Conservation (phyloP, 1,284 basidiomycete genomes). For the Cutaneotrichosporon sp. region DNA sequence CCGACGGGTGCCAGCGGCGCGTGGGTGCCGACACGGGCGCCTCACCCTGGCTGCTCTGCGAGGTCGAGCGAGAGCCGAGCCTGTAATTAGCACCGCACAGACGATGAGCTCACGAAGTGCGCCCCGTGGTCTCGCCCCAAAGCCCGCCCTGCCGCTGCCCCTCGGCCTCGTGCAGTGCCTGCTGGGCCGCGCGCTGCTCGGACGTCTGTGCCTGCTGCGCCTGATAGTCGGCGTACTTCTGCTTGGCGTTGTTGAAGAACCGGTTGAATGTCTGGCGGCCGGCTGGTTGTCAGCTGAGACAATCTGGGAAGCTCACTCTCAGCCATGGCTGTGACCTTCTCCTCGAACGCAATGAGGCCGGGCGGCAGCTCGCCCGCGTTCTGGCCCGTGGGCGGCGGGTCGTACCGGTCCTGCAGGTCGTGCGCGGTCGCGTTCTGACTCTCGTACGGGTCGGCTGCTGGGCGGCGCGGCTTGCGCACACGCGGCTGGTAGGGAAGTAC, state of each 20-base stretch:
- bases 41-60: slow-evolving; percentile 5
- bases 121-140: slow-evolving; percentile 28
- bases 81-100: background rate
- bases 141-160: slow-evolving; percentile 16
- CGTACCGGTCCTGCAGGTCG: slow-evolving; percentile 16
- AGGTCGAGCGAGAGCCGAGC: slow-evolving; percentile 1
- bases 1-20: slow-evolving; percentile 48
- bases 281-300: slow-evolving; percentile 26
- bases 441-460: slow-evolving; percentile 15
- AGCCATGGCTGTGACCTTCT: slow-evolving; percentile 46
- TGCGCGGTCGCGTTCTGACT: slow-evolving; percentile 10
- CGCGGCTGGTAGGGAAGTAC: slow-evolving; percentile 51
- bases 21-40: slow-evolving; percentile 1
- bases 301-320: slow-evolving; percentile 34
- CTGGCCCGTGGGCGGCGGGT: slow-evolving; percentile 9
- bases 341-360: slow-evolving; percentile 46
- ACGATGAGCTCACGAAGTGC: slow-evolving; percentile 29
- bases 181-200: slow-evolving; percentile 18
- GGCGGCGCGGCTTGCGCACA: slow-evolving; percentile 33
- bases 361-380: slow-evolving; percentile 26
- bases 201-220: slow-evolving; percentile 17
- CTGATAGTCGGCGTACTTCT: slow-evolving; percentile 45
- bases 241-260: slow-evolving; percentile 43
- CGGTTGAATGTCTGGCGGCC: slow-evolving; percentile 49
- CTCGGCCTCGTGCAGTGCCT: slow-evolving; percentile 18